Conservation (phyloP, 106 monocot genomes). For the Platanthera guangdongensis region DNA sequence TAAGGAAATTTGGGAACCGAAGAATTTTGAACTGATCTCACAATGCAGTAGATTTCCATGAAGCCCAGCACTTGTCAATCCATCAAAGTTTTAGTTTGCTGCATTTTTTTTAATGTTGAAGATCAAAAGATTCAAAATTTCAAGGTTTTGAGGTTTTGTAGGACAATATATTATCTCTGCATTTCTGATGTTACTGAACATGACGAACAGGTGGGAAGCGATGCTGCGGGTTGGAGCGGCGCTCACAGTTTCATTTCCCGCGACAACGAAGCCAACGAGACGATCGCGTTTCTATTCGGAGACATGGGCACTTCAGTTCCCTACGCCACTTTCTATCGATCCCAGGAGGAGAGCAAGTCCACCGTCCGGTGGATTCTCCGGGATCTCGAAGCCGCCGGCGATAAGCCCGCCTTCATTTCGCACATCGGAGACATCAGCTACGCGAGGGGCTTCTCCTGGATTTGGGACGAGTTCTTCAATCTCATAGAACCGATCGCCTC, state of each 20-base stretch:
- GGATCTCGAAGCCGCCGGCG: conserved; percentile 60
- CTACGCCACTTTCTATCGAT: conserved; percentile 66
- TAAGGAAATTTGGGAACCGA: no score
- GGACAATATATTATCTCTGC: not conserved
- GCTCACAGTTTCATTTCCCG: conserved; percentile 70
- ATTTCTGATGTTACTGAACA: not conserved
- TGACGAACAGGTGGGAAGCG: conserved; percentile 68
- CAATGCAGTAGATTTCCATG: no score
- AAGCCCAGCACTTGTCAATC: no score
- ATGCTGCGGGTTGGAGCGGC: conserved; percentile 69
- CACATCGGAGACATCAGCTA: conserved; percentile 99
- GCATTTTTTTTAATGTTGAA: no score
- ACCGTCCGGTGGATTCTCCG: conserved; percentile 90
- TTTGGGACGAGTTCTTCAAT: conserved; percentile 97
- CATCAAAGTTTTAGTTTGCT: no score
- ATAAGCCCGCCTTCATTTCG: conserved; percentile 83
- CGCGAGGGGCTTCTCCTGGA: conserved; percentile 82
- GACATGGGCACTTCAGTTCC: conserved; percentile 89
- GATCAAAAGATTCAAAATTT: no score
- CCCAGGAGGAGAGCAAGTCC: conserved; percentile 74
- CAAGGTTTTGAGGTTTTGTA: not conserved
- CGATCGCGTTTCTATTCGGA: conserved; percentile 78
- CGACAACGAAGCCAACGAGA: conserved; percentile 59
- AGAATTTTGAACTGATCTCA: no score
- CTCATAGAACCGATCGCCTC: conserved; percentile 89